Evolutionary conservation across 306 rosid species (phyloP), one percentile per base, ranked within the genome.

Genomic region (Medicago arabica): DNA sequence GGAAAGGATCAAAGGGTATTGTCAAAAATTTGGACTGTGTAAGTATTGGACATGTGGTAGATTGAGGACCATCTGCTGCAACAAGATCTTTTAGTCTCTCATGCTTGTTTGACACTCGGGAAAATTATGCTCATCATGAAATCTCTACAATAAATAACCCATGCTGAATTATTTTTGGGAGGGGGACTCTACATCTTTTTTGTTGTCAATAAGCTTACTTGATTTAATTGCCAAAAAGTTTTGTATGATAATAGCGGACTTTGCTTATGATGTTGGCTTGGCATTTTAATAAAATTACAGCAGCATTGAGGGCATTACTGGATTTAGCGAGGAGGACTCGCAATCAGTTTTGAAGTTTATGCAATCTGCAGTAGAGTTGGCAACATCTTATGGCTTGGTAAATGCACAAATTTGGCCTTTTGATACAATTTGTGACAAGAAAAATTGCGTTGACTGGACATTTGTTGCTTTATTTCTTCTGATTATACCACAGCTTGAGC

Each of bases 281-380:
- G 17, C 72, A 62, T 81, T 79, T 75, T 57, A 63, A 80, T 77
- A 69, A 54, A 59, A 80, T 75, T 75, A 49, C 91, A 92, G 99
- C 78, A 86, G 71, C 72, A 88, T 92, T 69, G 93, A 92, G 69
- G 99, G 99, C 77, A 89, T 95, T 76, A 83, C 92, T 54, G 99
- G 97, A 71, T 92, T 95, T 83, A 71, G 77, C 5, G 83, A 85
- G 76, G 93, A 84, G 82, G 91, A 92, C 61, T 74, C 90, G 0
- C 83, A 69, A 55, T 78, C 85, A 23, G 78, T 95, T 76, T 81
- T 86, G 51, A 80, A 82, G 84, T 95, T 85, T 83, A 92, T 92
- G 90, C 85, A 76, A 54, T 75, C 83, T 49, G 90, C 93, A 55
- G 72, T 95, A 58, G 86, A 95, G 75, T 72, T 95, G 84, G 93